Conservation (phyloP, 345 rosid species). For the Aquilaria yunnanensis region DNA sequence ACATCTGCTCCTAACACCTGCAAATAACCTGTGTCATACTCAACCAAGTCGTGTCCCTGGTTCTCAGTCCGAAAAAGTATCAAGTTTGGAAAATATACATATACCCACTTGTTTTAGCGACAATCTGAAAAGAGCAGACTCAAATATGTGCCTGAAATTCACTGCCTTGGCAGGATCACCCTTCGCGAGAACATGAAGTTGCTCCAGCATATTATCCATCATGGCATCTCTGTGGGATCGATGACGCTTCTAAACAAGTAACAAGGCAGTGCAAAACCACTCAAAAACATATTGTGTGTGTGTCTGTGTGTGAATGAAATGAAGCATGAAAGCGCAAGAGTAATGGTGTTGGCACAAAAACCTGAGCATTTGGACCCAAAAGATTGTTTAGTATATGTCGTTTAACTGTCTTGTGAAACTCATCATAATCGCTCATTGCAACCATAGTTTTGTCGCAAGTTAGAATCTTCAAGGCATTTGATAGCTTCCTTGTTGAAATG, state of each 20-base stretch:
- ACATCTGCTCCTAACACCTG: slow-evolving; percentile 68
- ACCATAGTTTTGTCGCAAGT: slow-evolving; percentile 72
- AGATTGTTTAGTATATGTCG: slow-evolving; percentile 45
- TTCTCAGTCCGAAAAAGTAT: not conserved
- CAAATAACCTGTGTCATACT: not conserved
- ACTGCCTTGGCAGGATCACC: slow-evolving; percentile 33
- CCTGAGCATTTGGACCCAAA: slow-evolving; percentile 79
- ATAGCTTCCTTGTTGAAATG: slow-evolving; percentile 69
- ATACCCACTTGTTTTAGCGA: slow-evolving; percentile 64
- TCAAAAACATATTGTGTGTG: not conserved
- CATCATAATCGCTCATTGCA: slow-evolving; percentile 78
- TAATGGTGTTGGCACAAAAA: slow-evolving; percentile 6
- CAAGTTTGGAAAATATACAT: not conserved
- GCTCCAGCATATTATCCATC: slow-evolving; percentile 42
- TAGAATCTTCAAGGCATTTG: slow-evolving; percentile 62
- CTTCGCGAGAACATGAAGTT: slow-evolving; percentile 32
- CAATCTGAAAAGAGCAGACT: slow-evolving; percentile 63
- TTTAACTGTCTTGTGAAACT: slow-evolving; percentile 67
- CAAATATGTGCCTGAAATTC: slow-evolving; percentile 71
- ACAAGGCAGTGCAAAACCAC: not conserved
- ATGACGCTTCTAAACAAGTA: slow-evolving; percentile 42
- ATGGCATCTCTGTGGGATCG: slow-evolving; percentile 50
- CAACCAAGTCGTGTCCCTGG: not conserved
- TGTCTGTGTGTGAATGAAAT: not conserved
- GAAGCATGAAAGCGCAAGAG: not conserved